phyloP scores from a whole-genome alignment of 306 rosid genomes.

The Canavalia ensiformis region DNA sequence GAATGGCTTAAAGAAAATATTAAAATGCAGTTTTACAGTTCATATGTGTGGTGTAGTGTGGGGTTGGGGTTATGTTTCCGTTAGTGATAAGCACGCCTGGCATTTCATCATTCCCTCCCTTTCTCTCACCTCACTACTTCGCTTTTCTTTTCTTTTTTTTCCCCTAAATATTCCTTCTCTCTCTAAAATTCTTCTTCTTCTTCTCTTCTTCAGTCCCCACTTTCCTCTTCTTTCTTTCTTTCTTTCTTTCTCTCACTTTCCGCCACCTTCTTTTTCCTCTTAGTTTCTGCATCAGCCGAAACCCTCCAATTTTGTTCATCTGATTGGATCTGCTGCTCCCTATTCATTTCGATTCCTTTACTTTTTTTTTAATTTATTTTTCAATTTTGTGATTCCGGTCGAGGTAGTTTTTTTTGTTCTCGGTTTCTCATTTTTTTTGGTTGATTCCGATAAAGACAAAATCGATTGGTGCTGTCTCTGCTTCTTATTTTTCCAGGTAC shows the following conservation, averaged over 20 bases:
- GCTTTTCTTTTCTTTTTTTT: constrained; percentile 38
- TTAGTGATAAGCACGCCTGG: constrained; percentile 99
- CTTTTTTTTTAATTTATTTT: constrained; percentile 5
- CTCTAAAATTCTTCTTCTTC: constrained; percentile 56
- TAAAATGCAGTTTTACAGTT: constrained; percentile 63
- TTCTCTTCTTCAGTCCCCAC: constrained; percentile 52
- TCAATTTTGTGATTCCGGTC: constrained; percentile 45
- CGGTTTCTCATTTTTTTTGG: not conserved
- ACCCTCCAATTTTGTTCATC: constrained; percentile 40
- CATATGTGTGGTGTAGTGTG: constrained; percentile 62
- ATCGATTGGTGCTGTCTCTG: constrained; percentile 36
- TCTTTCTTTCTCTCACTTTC: constrained; percentile 58
- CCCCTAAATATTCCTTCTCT: constrained; percentile 49
- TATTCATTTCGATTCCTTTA: constrained; percentile 44
- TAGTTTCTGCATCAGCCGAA: constrained; percentile 12
- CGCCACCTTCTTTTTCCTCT: constrained; percentile 52
- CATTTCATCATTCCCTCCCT: constrained; percentile 93
- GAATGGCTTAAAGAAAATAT: not conserved
- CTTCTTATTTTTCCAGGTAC: constrained; percentile 45
- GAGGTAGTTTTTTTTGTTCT: constrained; percentile 29
- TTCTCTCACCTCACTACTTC: constrained; percentile 50
- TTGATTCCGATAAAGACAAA: constrained; percentile 34
- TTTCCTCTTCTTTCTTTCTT: constrained; percentile 52
- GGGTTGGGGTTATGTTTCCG: constrained; percentile 71
- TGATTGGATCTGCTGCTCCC: constrained; percentile 67